Evolutionary conservation across 2,329 filamentous ascomycete genomes (phyloP), one percentile per base, ranked within the genome.

Genomic region (Bipolaris zeicola): DNA sequence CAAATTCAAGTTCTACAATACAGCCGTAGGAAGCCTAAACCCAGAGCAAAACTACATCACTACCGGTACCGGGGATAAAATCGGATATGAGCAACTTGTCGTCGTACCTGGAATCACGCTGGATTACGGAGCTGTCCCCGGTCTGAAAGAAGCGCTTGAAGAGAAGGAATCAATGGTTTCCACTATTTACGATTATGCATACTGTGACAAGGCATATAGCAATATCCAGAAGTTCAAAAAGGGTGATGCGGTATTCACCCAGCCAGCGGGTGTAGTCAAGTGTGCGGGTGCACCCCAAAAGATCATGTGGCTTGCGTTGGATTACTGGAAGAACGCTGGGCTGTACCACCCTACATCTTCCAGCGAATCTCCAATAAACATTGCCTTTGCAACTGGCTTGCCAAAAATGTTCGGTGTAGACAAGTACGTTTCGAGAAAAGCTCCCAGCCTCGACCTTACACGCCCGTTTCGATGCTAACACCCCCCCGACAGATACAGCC

Each of bases 81-180:
- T 89, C 43, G 78, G 70, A 67, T 89, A 89, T 63, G 85, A 89
- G 57, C 86, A 89, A 5, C 79, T 89, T 1, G 79, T 89, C 33
- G 86, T 89, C 0, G 85, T 76, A 0, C 86, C 87, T 0, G 73
- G 73, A 20, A 70, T 76, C 55, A 64, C 63, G 6, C 60, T 75
- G n/a, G 69, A 76, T 37, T 62, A 60, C 6, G 58, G 50, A 11
- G 72, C 66, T 34, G 66, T 76, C 37, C 66, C 69, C 26, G 73
- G 73, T 13, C 50, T 76, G 13, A 60, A 71, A 7, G 71, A 78
- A 52, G 75, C 75, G n/a, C 61, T 78, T 1, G 70, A 68, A 18
- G 64, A 78, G 43, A 63, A 68, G 4, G 60, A 72, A n/a, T 60
- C 72, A 0, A 65, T 63, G 18, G 75, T 77, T 3, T 75, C 74